A percentile compares a stretch with the other conserved stretches of the same genome.
These are phyloP conservation scores for Aquilaria malaccensis DNA, from an alignment of 345 rosid genomes.

Conservation along the genomic window DNA sequence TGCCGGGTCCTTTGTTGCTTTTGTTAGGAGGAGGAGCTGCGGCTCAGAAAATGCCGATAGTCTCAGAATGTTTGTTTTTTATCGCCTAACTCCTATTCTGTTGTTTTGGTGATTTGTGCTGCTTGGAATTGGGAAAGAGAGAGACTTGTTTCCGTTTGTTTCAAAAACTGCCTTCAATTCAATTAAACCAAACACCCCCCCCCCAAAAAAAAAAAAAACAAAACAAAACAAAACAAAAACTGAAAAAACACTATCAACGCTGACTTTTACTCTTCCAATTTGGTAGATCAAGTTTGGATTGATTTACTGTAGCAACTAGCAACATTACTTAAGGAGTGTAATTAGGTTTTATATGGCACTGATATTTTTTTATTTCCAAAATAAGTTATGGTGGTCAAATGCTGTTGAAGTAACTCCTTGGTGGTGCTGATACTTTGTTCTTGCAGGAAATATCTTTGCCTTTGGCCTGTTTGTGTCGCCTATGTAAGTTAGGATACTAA, in stretches of 20 bases:
- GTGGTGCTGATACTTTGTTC: conserved; percentile 9
- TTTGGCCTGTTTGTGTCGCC: conserved; percentile 81
- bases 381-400: not conserved
- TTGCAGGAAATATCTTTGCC: conserved; percentile 82
- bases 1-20: not conserved
- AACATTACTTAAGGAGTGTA: not conserved
- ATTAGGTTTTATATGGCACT: not conserved
- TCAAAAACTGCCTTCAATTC: not conserved
- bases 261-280: not conserved
- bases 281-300: not conserved
- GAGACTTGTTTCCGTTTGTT: not conserved
- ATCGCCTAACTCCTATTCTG: not conserved
- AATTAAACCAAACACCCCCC: not conserved
- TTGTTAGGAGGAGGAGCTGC: not conserved
- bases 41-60: too few relatives aligned
- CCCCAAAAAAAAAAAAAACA: too few relatives aligned
- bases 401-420: not conserved
- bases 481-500: conserved; percentile 39
- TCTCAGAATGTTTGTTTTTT: too few relatives aligned
- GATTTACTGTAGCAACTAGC: not conserved
- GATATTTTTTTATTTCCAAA: not conserved
- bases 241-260: too few relatives aligned
- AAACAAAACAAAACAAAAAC: too few relatives aligned
- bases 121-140: not conserved
- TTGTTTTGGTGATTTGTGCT: not conserved